These are phyloP conservation scores for Cyclostephanos tholiformis DNA, from an alignment of 108 stramenopile species.

Conservation along the genomic window DNA sequence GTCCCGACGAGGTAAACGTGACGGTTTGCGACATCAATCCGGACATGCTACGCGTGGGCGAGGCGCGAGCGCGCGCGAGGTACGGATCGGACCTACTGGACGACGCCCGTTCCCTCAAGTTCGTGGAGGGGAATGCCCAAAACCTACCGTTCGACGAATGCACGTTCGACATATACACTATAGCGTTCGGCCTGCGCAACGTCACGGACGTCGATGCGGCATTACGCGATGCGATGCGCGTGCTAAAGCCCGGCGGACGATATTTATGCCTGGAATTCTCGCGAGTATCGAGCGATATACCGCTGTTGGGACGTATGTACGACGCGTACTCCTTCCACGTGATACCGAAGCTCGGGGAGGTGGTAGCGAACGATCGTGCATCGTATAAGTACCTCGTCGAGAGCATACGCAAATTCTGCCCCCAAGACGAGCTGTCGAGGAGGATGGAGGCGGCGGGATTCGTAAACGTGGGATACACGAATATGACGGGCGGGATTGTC, in stretches of 20 bases:
- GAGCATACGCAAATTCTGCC: constrained; percentile 95
- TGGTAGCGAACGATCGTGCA: constrained; percentile 91
- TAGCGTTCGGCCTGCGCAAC: constrained; percentile 98
- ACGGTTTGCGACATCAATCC: constrained; percentile 97
- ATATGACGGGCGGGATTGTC: constrained; percentile 94
- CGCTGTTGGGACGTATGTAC: constrained; percentile 74
- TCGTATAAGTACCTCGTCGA: constrained; percentile 99
- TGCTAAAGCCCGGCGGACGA: constrained; percentile 96
- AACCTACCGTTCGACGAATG: constrained; percentile 85
- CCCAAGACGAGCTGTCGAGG: constrained; percentile 81
- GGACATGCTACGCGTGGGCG: constrained; percentile 95
- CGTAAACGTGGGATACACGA: constrained; percentile 67
- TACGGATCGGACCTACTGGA: constrained; percentile 64
- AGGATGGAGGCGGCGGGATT: constrained; percentile 90
- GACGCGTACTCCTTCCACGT: constrained; percentile 94
- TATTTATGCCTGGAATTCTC: constrained; percentile 98
- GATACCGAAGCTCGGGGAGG: constrained; percentile 91
- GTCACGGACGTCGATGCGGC: constrained; percentile 95
- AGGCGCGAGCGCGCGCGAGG: constrained; percentile 60
- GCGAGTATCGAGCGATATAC: constrained; percentile 62
- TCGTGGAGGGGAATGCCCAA: constrained; percentile 95
- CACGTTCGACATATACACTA: constrained; percentile 96
- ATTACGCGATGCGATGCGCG: constrained; percentile 81
- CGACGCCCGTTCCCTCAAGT: constrained; percentile 54
- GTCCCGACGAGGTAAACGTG: constrained; percentile 71